Percentiles rank a stretch among this genome's conserved stretches.
phyloP scores from a whole-genome alignment of 2,329 filamentous ascomycete genomes.

The Amesomyces nigricolor region DNA sequence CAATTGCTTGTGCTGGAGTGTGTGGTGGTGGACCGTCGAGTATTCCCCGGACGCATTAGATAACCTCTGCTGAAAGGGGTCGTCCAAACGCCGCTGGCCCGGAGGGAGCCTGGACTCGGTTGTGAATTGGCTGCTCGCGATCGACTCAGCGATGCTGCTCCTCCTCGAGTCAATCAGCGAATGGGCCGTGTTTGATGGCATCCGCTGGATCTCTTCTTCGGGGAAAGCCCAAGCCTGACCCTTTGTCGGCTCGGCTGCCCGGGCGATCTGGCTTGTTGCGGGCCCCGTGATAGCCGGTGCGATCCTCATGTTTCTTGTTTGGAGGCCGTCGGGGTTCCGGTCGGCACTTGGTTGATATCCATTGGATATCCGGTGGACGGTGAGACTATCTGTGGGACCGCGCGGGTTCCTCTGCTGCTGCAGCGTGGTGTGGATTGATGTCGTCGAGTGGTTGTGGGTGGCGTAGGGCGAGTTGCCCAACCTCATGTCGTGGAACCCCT shows the following conservation, averaged over 20 bases:
- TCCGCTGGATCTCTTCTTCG: constrained; percentile 58
- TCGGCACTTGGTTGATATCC: constrained; percentile 58
- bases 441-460: constrained; percentile 70
- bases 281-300: constrained; percentile 73
- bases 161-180: constrained; percentile 60
- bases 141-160: constrained; percentile 70
- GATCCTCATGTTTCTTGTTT: constrained; percentile 52
- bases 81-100: constrained; percentile 67
- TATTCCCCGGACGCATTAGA: constrained; percentile 50
- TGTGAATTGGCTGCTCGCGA: constrained; percentile 75
- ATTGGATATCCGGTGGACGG: constrained; percentile 57
- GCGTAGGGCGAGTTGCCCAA: constrained; percentile 67
- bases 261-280: constrained; percentile 59
- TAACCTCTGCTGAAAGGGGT: constrained; percentile 46
- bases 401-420: constrained; percentile 61
- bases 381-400: constrained; percentile 44
- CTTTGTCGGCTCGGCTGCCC: constrained; percentile 71
- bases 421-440: constrained; percentile 66
- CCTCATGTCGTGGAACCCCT: constrained; percentile 63
- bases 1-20: constrained; percentile 67
- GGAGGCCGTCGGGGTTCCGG: constrained; percentile 47
- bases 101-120: constrained; percentile 65
- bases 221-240: constrained; percentile 82
- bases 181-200: constrained; percentile 42
- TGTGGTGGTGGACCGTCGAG: constrained; percentile 64